Evolutionary conservation across 179 eudicot species (phyloP).

Genomic region (Nepenthes alata): DNA sequence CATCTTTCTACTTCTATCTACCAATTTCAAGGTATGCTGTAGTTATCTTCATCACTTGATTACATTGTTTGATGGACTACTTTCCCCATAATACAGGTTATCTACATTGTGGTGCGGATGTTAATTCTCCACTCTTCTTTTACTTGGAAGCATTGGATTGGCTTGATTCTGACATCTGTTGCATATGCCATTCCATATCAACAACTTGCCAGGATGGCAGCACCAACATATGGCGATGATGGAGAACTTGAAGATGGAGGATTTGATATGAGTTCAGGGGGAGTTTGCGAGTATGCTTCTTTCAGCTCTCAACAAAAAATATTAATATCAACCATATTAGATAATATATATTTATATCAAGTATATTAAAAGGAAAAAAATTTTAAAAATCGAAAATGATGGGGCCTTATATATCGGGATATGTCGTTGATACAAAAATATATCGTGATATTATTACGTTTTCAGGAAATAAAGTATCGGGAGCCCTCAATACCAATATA

Average conservation of each 20-base stretch:
- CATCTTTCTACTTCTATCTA: neutral
- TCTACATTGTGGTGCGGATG: conserved; percentile 52
- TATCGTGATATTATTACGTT: too few species aligned
- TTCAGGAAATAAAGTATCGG: too few species aligned
- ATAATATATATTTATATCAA: too few species aligned
- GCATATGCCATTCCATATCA: conserved; percentile 59
- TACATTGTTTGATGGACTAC: conserved; percentile 4
- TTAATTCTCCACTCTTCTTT: conserved; percentile 50
- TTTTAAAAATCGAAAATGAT: too few species aligned
- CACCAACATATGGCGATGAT: conserved; percentile 41
- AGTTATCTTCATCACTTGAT: neutral
- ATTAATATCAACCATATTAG: too few species aligned
- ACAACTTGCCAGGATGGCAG: conserved; percentile 83
- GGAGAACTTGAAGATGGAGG: conserved; percentile 95
- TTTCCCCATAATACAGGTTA: conserved; percentile 25
- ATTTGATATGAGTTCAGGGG: conserved; percentile 81
- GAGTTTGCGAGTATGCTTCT: conserved; percentile 67
- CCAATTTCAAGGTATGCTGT: neutral
- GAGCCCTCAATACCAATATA: too few species aligned
- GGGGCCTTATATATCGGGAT: too few species aligned
- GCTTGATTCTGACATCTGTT: conserved; percentile 49
- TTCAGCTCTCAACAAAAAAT: neutral
- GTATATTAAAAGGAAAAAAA: too few species aligned
- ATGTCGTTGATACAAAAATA: too few species aligned
- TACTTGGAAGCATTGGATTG: conserved; percentile 68